A percentile compares a stretch with the other conserved stretches of the same genome.
phyloP scores from a whole-genome alignment of 2,329 filamentous ascomycete species.

The Calonectria hongkongensis region DNA sequence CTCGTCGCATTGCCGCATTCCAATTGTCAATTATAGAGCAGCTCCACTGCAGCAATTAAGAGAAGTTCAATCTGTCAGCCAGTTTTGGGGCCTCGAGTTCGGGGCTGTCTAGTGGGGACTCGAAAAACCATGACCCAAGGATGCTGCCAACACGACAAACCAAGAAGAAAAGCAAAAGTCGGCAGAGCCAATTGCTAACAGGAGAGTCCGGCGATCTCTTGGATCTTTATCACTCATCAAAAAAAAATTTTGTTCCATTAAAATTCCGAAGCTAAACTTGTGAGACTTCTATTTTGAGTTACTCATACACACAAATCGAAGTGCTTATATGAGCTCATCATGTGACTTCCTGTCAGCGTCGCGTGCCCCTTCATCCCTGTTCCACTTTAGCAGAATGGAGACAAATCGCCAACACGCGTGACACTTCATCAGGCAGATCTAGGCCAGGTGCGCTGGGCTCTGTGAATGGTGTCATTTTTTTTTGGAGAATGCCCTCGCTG shows the following conservation, averaged over 20 bases:
- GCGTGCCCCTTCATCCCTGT: conserved; percentile 44
- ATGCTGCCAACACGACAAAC: conserved; percentile 1
- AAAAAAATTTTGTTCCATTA: not conserved
- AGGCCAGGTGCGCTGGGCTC: not conserved
- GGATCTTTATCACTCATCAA: not conserved
- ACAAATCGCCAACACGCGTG: conserved; percentile 20
- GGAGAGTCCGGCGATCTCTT: not conserved
- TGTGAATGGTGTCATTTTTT: conserved; percentile 36
- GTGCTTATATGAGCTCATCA: conserved; percentile 43
- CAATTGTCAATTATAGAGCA: conserved; percentile 11
- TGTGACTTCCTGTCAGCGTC: conserved; percentile 58
- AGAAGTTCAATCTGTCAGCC: conserved; percentile 5
- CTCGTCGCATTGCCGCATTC: conserved; percentile 29
- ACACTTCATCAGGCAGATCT: conserved; percentile 20
- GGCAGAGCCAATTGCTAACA: not conserved
- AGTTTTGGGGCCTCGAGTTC: not conserved
- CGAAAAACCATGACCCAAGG: conserved; percentile 11
- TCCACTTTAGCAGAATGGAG: conserved; percentile 30
- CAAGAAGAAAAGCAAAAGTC: conserved; percentile 9
- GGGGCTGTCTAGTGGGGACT: conserved; percentile 5
- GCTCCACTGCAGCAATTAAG: conserved; percentile 20
- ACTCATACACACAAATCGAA: not conserved
- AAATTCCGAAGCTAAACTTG: not conserved
- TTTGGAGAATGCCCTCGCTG: conserved; percentile 32
- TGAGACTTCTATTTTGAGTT: not conserved